Evolutionary conservation across 1,284 basidiomycete species (phyloP), one percentile per base, ranked within the genome.

Genomic region (Ustilago vetiveriae): DNA sequence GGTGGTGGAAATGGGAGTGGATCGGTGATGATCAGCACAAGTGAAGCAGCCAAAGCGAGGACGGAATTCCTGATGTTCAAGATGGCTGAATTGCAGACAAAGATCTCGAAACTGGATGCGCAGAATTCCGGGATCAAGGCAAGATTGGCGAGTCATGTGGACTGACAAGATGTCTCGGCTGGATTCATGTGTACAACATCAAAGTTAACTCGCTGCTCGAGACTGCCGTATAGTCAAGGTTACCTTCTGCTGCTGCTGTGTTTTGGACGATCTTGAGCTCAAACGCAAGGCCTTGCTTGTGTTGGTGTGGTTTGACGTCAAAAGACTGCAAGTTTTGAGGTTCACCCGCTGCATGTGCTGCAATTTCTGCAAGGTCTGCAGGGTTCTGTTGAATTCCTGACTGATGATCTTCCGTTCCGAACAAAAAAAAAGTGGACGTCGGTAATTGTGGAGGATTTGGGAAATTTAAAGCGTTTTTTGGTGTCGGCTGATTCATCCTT

Each of bases 11-110:
- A 19, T n/a, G 22, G n/a, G n/a, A n/a, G 21, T 29, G 33, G 27
- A 29, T 6, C 13, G 27, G 27, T 13, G 27, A 6, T 47, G 19
- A 59, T 63, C 78, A 83, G 37, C 26, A 79, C 84, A 82, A 82
- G 83, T 46, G 85, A 85, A 21, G 87, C 88, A 0, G 85, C 88
- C n/a, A 84, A 84, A 24, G 85, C 87, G 69, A 86, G 93, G 57
- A 87, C 87, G 23, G 85, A 85, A 41, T 90, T 90, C 79, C 82
- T 95, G 46, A 82, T 90, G 69, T 86, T 86, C 63, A 93, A 92
- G 84, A 89, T 95, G 87, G 84, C 85, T 14, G 85, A 84, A 39
- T 87, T 88, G 4, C 87, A 89, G 79, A 84, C 87, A 87, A 89
- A 86, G 84, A 83, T 87, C n/a, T 70, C 84, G 27, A 68, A 76